Conservation (phyloP, 2,329 filamentous ascomycete genomes). For the Ilyonectria robusta region DNA sequence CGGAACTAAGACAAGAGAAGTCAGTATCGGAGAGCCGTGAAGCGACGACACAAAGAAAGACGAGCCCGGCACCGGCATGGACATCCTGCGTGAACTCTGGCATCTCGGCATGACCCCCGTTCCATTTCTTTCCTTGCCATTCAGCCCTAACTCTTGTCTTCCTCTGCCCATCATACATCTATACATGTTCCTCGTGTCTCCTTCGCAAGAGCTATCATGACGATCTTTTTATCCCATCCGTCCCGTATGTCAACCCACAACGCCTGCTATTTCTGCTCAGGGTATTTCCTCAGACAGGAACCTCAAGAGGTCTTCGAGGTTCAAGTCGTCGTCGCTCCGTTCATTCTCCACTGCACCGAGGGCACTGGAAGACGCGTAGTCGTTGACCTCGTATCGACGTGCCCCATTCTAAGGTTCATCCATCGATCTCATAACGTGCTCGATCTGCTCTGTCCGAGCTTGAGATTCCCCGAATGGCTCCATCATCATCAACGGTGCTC, state of each 20-base stretch:
- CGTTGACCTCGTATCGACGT: conserved; percentile 33
- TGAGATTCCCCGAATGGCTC: conserved; percentile 31
- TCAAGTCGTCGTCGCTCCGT: conserved; percentile 19
- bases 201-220: conserved; percentile 36
- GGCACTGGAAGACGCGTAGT: conserved; percentile 30
- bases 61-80: conserved; percentile 37
- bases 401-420: conserved; percentile 39
- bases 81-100: conserved; percentile 46
- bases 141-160: conserved; percentile 41
- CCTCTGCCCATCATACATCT: conserved; percentile 42
- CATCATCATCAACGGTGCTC: conserved; percentile 20
- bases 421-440: conserved; percentile 38
- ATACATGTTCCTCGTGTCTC: conserved; percentile 41
- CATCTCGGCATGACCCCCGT: conserved; percentile 47
- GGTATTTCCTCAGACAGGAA: conserved; percentile 41
- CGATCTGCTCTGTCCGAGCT: conserved; percentile 39
- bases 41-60: conserved; percentile 43
- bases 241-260: conserved; percentile 40
- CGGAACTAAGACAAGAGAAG: conserved; percentile 64
- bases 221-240: conserved; percentile 31
- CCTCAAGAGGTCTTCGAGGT: conserved; percentile 44
- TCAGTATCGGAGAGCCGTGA: conserved; percentile 39
- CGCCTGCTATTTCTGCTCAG: conserved; percentile 44
- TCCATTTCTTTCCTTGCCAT: conserved; percentile 47
- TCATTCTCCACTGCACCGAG: conserved; percentile 22